These are phyloP conservation scores for Coemansia sp. DNA, from an alignment of 192 early-diverging fungal species.

Conservation along the genomic window DNA sequence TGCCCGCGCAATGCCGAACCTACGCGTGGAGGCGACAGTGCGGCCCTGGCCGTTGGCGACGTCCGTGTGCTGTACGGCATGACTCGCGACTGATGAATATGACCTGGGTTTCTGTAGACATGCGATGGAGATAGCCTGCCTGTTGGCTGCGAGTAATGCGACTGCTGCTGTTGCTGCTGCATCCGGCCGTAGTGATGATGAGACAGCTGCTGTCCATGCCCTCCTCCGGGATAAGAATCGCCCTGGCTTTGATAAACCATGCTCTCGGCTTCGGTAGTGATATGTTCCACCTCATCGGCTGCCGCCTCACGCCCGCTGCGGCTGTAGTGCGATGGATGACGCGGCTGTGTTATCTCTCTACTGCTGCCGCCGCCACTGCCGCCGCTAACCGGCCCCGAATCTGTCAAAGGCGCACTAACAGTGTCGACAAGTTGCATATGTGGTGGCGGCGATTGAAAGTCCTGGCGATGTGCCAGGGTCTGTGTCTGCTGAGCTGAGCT, in stretches of 20 bases:
- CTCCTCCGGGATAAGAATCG: background rate
- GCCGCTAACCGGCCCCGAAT: background rate
- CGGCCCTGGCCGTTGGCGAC: background rate
- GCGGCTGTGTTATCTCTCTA: conserved; percentile 5
- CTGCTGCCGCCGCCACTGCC: conserved; percentile 6
- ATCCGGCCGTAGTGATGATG: background rate
- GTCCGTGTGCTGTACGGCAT: conserved; percentile 16
- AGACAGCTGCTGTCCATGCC: background rate
- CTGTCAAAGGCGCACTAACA: background rate
- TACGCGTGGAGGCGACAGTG: background rate
- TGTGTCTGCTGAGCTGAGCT: background rate
- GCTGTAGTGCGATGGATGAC: conserved; percentile 14
- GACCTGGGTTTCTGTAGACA: background rate
- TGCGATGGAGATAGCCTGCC: background rate
- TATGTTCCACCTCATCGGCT: conserved; percentile 2
- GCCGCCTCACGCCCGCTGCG: background rate
- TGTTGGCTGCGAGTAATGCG: background rate
- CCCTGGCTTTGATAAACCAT: background rate
- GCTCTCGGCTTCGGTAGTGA: conserved; percentile 11
- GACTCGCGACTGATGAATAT: conserved; percentile 13
- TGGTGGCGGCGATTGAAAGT: background rate
- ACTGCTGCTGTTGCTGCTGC: background rate
- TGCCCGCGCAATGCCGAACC: background rate
- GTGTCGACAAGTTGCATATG: background rate
- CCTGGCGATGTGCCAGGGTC: background rate